Percentiles rank a stretch among this genome's conserved stretches.
Conservation (phyloP, 805 yeast species). For the Debaryomyces hansenii region DNA sequence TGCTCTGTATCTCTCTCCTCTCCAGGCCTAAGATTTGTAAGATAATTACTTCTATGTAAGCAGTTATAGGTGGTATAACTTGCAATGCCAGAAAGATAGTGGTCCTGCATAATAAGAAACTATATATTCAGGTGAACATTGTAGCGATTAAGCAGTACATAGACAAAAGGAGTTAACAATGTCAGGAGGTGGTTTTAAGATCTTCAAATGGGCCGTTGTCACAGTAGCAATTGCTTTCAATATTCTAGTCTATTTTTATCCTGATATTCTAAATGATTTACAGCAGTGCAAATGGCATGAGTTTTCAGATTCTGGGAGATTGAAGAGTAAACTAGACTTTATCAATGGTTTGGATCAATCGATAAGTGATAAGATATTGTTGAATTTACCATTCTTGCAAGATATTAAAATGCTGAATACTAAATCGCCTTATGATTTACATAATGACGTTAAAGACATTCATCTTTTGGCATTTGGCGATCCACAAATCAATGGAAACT, state of each 20-base stretch:
- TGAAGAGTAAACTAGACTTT: constrained; percentile 4
- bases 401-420: background rate
- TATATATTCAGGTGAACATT: no score
- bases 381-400: constrained; percentile 19
- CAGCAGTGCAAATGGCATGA: constrained; percentile 62
- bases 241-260: constrained; percentile 72
- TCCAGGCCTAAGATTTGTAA: no score
- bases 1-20: no score
- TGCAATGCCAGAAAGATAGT: no score
- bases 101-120: no score
- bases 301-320: constrained; percentile 7
- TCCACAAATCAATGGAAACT: constrained; percentile 93
- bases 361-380: constrained; percentile 12
- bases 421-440: constrained; percentile 10
- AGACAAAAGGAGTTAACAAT: background rate
- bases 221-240: constrained; percentile 50
- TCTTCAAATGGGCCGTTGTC: constrained; percentile 27
- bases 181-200: background rate
- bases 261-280: constrained; percentile 51
- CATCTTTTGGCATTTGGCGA: constrained; percentile 86
- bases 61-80: no score
- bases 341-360: constrained; percentile 10
- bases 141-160: background rate
- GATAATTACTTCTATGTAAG: no score
- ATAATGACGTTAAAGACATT: constrained; percentile 44